Evolutionary conservation across 202 grass and related monocot genomes (phyloP), one percentile per base, ranked within the genome.

Genomic region (Digitaria exilis): DNA sequence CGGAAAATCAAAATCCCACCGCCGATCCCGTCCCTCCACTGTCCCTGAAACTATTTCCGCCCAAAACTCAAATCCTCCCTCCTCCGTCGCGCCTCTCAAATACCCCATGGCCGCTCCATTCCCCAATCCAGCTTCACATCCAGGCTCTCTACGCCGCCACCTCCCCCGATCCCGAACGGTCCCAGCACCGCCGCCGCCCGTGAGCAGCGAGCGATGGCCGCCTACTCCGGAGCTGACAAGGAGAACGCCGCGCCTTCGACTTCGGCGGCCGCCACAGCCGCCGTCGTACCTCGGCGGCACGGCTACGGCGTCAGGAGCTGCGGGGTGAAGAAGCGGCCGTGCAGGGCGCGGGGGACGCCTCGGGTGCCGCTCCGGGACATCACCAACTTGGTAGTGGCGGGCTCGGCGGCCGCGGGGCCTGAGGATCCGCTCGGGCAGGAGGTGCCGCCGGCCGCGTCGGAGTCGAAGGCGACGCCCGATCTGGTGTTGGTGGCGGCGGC

Each of bases 281-380:
- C 45, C 7, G 57, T 1, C 6, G 64, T 2, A 0, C 41, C 30
- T 0, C 77, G 87, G 6, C 87, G 44, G 4, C 62, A 21, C 16
- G 70, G 57, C 69, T 9, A 56, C 19, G 62, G 52, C 3, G 34
- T 77, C 54, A 89, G 28, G 63, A 89, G 22, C 15, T 75, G 71
- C 82, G 74, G 65, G 19, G 21, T 85, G 54, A 89, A 85, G 87
- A 89, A 89, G 87, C 82, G 77, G 34, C 21, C 68, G 4, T n/a
- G 24, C 10, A 76, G 13, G 76, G 34, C 56, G 63, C 62, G 77
- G 44, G 14, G 4, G 70, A 25, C 34, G 42, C 7, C 42, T 7
- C 42, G 82, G 31, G 54, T 81, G 70, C 82, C 82, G 26, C 87
- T 89, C 63, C 46, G 82, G 63, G 77, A 89, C 82, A 76, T 89